Base-by-base conservation (phyloP, 2,329 filamentous ascomycete genomes). In the Apiospora hydei region DNA sequence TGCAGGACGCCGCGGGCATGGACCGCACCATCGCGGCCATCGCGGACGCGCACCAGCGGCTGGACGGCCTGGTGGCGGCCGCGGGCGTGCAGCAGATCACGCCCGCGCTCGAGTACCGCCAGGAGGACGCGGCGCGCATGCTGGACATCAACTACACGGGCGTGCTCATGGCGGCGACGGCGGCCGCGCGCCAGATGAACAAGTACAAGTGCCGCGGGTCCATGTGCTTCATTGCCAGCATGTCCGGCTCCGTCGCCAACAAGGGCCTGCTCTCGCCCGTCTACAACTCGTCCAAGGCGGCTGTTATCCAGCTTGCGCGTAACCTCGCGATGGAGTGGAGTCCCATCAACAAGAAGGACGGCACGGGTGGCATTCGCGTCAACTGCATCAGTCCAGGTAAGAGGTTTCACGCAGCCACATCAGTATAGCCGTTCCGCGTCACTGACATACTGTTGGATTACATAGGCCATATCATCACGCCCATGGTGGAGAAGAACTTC, bases 401-500 rank as follows among this genome's bases (percentile, higher is more conserved):
- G 49, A 3, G 10, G 10, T 43, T 13, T 14, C 41, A 1, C 26
- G 26, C 26, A 8, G 10, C 10, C 41, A 43, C 41, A 10, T 1
- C 10, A 43, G 2, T 43, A 43, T 8, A 1, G 10, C 41, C 2
- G 41, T 11, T 51, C 11, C 10, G 24, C 26, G 49, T 13, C 49
- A 53, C 24, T 53, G n/a, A 53, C n/a, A 53, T 0, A 53, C 14
- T 43, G 10, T 11, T 14, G 1, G 10, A 14, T 8, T 6, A 16
- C 10, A 24, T 24, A 53, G 91, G 92, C 0, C 91, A 92, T 75
- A 92, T 93, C 72, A 82, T 91, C 7, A 92, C 90, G 2, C 88
- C 90, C 1, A 95, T 95, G 93, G 92, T 94, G 0, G 87, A 91
- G 77, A 87, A 89, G 76, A 86, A 94, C 67, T 93, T 95, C 76